Base-by-base conservation (phyloP, 1,139 yeast genomes). In the Saccharomyces hybrid region DNA sequence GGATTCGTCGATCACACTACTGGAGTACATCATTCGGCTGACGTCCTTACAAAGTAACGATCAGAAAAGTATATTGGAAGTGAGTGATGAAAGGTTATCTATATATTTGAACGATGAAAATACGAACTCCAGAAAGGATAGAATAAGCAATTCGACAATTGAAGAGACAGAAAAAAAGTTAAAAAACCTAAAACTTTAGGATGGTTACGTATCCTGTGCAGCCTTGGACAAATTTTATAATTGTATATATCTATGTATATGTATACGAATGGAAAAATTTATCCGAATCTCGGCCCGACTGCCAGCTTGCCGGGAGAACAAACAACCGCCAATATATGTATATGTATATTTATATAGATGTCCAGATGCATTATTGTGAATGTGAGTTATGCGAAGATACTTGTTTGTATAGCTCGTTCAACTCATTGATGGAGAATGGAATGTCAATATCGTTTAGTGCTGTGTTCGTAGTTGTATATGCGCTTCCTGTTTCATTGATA, bases 81-180 rank as follows among this genome's bases (percentile, higher is more conserved):
- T 84, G 11, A 78, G 79, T 16, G 95, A 88, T 66, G 95, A 87
- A 65, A 77, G 86, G 25, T 72, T 88, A 20, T 71, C 85, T 8
- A 65, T 83, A 1, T 87, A 85, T 61, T 70, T 88, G 32, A 78
- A 80, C 50, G 90, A 87, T 62, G 88, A 84, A 57, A 73, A 73
- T 50, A 65, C 70, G 14, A 61, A 59, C 38, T 58, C 63, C 2
- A 60, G 62, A 27, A 56, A 57, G 41, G 52, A 57, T 25, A 50
- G 52, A 46, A 48, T 23, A 11, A 27, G 16, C 27, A 3, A 50
- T 16, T 16, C 52, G 13, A 47, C 47, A 23, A 50, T 49, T 16
- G 20, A 41, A 31, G 41, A 48, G 32, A 38, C 38, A 11, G 31
- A 31, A 27, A 16, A 34, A 31, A 31, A 48, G 11, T 7, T 27